phyloP scores from a whole-genome alignment of 805 yeast species.

The Spathaspora hagerdaliae region DNA sequence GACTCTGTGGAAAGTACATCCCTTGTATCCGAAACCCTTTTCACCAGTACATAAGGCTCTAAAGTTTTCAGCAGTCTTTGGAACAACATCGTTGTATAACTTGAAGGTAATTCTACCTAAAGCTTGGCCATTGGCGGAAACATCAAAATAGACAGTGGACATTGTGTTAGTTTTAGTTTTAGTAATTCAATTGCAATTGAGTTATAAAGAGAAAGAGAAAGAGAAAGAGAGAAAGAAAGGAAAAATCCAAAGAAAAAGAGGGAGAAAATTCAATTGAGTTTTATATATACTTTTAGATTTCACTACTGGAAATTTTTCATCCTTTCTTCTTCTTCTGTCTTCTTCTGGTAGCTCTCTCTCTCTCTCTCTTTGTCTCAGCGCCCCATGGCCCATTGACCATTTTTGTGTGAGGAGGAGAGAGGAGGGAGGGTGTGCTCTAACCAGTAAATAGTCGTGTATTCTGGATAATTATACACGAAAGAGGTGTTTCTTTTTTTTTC shows the following conservation, averaged over 20 bases:
- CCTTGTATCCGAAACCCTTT: constrained; percentile 88
- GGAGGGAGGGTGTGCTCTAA: no score
- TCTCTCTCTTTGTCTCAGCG: neutral
- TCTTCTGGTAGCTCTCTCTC: no score
- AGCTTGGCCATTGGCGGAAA: constrained; percentile 68
- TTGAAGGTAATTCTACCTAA: constrained; percentile 84
- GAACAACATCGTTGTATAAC: constrained; percentile 50
- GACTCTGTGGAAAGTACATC: constrained; percentile 92
- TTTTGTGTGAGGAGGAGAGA: neutral
- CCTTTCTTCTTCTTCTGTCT: no score
- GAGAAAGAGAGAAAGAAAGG: constrained; percentile 1
- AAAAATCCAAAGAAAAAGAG: neutral
- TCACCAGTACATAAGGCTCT: constrained; percentile 86
- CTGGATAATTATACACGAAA: neutral
- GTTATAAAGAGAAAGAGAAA: neutral
- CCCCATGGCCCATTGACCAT: neutral
- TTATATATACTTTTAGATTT: neutral
- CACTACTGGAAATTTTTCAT: neutral
- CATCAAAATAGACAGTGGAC: constrained; percentile 79
- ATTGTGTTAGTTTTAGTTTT: constrained; percentile 21
- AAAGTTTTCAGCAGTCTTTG: constrained; percentile 79
- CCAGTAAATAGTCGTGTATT: neutral
- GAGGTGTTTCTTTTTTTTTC: neutral
- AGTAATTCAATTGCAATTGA: neutral
- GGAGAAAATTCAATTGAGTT: neutral